phyloP scores from a whole-genome alignment of 2,329 filamentous ascomycete genomes.

The Trichoderma sp. region DNA sequence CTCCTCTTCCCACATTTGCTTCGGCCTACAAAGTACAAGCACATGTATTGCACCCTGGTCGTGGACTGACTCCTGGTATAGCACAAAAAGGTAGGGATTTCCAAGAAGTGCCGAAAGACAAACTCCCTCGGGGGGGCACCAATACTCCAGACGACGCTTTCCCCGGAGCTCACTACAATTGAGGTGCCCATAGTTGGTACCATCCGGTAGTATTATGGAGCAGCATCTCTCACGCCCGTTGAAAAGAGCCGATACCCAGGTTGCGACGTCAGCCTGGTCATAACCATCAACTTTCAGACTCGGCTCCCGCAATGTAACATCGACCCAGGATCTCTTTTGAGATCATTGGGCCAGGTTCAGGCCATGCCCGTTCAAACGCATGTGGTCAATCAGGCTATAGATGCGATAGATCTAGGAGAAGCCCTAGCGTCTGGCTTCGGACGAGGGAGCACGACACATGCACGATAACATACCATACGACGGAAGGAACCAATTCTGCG shows the following conservation, averaged over 20 bases:
- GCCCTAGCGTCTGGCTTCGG: constrained; percentile 17
- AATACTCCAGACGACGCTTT: neutral
- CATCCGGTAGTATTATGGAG: neutral
- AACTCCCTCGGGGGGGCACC: neutral
- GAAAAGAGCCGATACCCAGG: constrained; percentile 20
- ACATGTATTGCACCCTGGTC: neutral
- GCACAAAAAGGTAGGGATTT: neutral
- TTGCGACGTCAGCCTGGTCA: constrained; percentile 24
- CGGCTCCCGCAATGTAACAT: constrained; percentile 27
- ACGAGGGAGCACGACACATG: constrained; percentile 10
- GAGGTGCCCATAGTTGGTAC: neutral
- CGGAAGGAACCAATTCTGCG: neutral
- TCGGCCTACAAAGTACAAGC: neutral
- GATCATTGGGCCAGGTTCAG: neutral
- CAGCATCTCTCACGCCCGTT: constrained; percentile 6
- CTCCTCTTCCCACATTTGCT: constrained; percentile 14
- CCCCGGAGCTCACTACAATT: neutral
- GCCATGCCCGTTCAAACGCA: constrained; percentile 17
- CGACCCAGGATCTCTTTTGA: neutral
- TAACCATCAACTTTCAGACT: constrained; percentile 22
- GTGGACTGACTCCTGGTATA: neutral
- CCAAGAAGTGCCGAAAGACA: constrained; percentile 19
- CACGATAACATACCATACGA: neutral
- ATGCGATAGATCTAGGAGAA: constrained; percentile 28
- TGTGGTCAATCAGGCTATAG: constrained; percentile 26